Evolutionary conservation across 2,329 filamentous ascomycete species (phyloP).

Genomic region (Ampelomyces quisqualis): DNA sequence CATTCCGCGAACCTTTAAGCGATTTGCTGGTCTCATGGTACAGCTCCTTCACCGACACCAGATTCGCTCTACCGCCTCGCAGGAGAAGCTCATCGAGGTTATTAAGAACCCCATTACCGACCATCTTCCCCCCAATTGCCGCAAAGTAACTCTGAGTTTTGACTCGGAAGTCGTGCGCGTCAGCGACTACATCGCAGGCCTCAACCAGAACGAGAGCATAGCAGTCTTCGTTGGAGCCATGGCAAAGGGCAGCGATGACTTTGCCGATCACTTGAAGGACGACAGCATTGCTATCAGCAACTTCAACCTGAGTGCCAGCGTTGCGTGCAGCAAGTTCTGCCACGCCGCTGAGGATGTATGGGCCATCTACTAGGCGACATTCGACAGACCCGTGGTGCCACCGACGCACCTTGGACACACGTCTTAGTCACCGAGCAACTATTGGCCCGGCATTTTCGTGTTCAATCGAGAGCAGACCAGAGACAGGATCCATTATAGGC

Average conservation of each 20-base stretch:
- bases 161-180: constrained; percentile 85
- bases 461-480: constrained; percentile 18
- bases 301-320: constrained; percentile 93
- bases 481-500: constrained; percentile 31
- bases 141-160: constrained; percentile 95
- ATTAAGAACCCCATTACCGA: constrained; percentile 98
- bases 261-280: constrained; percentile 91
- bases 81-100: constrained; percentile 95
- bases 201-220: constrained; percentile 84
- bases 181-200: constrained; percentile 79
- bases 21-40: constrained; percentile 97
- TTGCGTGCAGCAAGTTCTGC: constrained; percentile 99
- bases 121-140: constrained; percentile 93
- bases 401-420: constrained; percentile 32
- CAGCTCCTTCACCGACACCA: constrained; percentile 93
- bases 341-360: constrained; percentile 96
- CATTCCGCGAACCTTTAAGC: constrained; percentile 97
- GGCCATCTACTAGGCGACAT: constrained; percentile 72
- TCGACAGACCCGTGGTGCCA: constrained; percentile 1
- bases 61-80: constrained; percentile 93
- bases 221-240: constrained; percentile 98
- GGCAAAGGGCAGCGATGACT: constrained; percentile 95
- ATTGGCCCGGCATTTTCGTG: constrained; percentile 21
- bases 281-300: constrained; percentile 99
- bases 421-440: constrained; percentile 23